Base-by-base conservation (phyloP, 345 rosid genomes). In the Excoecaria agallocha region DNA sequence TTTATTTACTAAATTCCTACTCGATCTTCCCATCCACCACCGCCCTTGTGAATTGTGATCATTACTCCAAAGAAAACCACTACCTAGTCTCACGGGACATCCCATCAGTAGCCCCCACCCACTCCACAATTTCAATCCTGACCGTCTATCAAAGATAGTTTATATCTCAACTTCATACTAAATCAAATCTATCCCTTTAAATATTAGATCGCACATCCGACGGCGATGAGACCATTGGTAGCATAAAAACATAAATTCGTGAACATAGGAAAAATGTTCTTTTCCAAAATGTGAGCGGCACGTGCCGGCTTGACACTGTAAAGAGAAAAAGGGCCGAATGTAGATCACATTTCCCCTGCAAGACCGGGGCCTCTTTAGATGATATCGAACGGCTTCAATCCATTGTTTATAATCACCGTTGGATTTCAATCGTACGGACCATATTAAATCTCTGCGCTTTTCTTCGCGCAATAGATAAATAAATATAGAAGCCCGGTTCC, bases 221-320 rank as follows among this genome's bases (percentile, higher is more conserved):
- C n/a, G n/a, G n/a, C n/a, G n/a, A n/a, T n/a, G n/a, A n/a, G n/a
- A n/a, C n/a, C n/a, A n/a, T n/a, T n/a, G n/a, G 49, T 17, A 20
- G 76, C 77, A 49, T 19, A 20, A 20, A 3, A 19, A 25, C 3
- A 54, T 7, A 13, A 17, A 54, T 12, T 41, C 3, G 58, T 4
- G 20, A 15, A 5, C 71, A 55, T 9, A 11, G 30, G 15, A 72
- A 30, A 6, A 66, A 7, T 25, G 6, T 52, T 8, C 4, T n/a
- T 22, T 43, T 30, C 0, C 12, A 59, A 69, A 74, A 62, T 69
- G 71, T 55, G 38, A 48, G 61, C 65, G 83, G 88, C 93, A 89
- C 91, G 90, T 86, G 97, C 90, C 87, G 82, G 77, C 81, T 86
- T 82, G 84, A 81, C 81, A 81, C 84, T 66, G 81, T 62, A 80